A percentile compares a stretch with the other conserved stretches of the same genome.
Evolutionary conservation across 495 filamentous ascomycete genomes (phyloP).

Genomic region (Neurospora sp.): DNA sequence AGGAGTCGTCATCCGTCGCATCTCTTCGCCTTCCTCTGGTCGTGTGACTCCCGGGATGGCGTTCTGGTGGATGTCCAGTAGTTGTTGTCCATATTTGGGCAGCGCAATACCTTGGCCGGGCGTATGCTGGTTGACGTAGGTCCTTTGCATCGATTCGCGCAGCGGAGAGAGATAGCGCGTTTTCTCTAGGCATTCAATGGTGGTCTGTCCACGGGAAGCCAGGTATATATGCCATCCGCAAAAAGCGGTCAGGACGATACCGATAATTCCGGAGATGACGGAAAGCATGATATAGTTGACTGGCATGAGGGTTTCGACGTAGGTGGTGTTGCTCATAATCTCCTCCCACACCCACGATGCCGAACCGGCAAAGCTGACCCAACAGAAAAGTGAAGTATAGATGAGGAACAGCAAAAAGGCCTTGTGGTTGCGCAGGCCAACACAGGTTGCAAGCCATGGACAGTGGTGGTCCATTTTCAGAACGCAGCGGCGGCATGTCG

Average conservation of each 20-base stretch:
- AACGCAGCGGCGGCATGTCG: constrained; percentile 82
- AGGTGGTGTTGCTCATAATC: constrained; percentile 53
- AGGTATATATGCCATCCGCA: constrained; percentile 88
- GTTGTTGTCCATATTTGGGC: constrained; percentile 62
- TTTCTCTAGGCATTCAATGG: constrained; percentile 91
- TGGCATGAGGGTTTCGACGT: constrained; percentile 61
- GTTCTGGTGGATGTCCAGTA: constrained; percentile 74
- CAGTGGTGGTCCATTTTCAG: constrained; percentile 99
- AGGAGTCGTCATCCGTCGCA: constrained; percentile 10
- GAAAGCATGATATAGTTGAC: constrained; percentile 84
- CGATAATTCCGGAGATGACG: constrained; percentile 83
- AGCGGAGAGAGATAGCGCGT: constrained; percentile 82
- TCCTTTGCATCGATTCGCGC: constrained; percentile 55
- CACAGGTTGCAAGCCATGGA: constrained; percentile 93
- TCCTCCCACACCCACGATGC: constrained; percentile 72
- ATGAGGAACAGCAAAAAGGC: constrained; percentile 88
- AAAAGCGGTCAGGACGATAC: constrained; percentile 79
- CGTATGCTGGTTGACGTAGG: constrained; percentile 42
- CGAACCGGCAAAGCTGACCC: constrained; percentile 64
- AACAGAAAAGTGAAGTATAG: constrained; percentile 81
- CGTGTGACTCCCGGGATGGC: constrained; percentile 70
- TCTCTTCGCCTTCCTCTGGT: constrained; percentile 68
- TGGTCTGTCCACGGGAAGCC: constrained; percentile 69
- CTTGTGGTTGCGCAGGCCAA: constrained; percentile 92
- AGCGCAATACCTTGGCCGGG: constrained; percentile 36